Evolutionary conservation across 768 basidiomycete genomes (phyloP).

Genomic region (Mycena leptocephala): DNA sequence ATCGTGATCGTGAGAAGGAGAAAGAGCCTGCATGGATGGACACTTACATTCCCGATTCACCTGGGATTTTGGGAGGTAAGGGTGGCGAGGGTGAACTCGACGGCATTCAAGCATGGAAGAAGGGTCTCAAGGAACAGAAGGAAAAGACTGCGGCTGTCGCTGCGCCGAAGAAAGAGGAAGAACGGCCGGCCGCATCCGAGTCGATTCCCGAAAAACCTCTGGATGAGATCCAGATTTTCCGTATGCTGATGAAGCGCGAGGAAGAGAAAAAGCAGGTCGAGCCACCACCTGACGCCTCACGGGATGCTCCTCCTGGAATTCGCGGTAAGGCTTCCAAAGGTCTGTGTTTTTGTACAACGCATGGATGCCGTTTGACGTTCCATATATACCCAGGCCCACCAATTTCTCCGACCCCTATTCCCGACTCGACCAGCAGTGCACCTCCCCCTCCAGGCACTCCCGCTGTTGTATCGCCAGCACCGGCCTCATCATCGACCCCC

Average conservation of each 20-base stretch:
- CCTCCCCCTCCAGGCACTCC: conserved; percentile 9
- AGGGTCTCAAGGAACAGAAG: conserved; percentile 82
- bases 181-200: conserved; percentile 32
- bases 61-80: conserved; percentile 79
- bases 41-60: conserved; percentile 79
- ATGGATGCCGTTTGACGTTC: neutral
- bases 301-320: conserved; percentile 20
- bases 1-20: conserved; percentile 79
- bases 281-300: conserved; percentile 21
- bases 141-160: conserved; percentile 52
- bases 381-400: neutral
- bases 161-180: conserved; percentile 28
- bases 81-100: conserved; percentile 79
- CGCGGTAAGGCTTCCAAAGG: conserved; percentile 32
- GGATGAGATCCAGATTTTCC: conserved; percentile 91
- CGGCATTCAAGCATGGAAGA: conserved; percentile 92
- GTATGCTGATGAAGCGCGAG: conserved; percentile 86
- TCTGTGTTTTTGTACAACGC: conserved; percentile 2
- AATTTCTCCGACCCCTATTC: neutral
- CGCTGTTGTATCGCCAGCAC: neutral
- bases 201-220: conserved; percentile 59
- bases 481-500: conserved; percentile 5
- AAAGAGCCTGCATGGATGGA: conserved; percentile 97
- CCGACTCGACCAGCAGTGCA: neutral
- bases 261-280: conserved; percentile 65